These are phyloP conservation scores for Rosellinia necatrix DNA, from an alignment of 2,329 filamentous ascomycete species.

Conservation along the genomic window DNA sequence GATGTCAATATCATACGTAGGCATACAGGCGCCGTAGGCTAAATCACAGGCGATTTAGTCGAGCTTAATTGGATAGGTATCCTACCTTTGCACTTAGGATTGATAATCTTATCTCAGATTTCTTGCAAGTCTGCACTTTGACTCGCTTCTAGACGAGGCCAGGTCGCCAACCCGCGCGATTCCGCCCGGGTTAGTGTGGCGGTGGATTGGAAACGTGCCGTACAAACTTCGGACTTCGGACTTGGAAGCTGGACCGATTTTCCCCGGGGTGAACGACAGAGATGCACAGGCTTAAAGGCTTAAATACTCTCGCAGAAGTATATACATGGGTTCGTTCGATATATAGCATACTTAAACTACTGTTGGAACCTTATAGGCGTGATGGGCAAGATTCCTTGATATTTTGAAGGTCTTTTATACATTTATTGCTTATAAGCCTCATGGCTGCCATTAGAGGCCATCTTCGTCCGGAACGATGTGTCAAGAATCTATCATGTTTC, in stretches of 20 bases:
- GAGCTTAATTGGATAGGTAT: neutral
- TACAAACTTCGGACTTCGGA: conserved; percentile 5
- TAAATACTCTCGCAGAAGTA: too few species aligned
- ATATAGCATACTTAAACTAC: too few species aligned
- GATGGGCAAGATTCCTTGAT: too few species aligned
- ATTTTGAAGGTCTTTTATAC: too few species aligned
- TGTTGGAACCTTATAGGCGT: too few species aligned
- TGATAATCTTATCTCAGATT: neutral
- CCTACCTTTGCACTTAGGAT: neutral
- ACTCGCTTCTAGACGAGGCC: neutral
- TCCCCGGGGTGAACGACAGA: neutral
- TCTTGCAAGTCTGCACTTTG: neutral
- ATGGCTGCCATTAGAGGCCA: too few species aligned
- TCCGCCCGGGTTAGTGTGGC: neutral
- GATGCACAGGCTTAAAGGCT: too few species aligned
- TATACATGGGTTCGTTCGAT: too few species aligned
- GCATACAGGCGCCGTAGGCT: neutral
- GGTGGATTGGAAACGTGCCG: neutral
- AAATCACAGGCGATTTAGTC: neutral
- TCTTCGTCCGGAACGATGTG: too few species aligned
- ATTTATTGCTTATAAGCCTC: too few species aligned
- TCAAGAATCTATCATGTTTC: too few species aligned
- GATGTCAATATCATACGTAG: neutral
- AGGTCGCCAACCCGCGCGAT: conserved; percentile 8
- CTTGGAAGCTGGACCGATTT: neutral